phyloP scores from a whole-genome alignment of 2,329 filamentous ascomycete species.

The Aspergillus pseudonomiae region DNA sequence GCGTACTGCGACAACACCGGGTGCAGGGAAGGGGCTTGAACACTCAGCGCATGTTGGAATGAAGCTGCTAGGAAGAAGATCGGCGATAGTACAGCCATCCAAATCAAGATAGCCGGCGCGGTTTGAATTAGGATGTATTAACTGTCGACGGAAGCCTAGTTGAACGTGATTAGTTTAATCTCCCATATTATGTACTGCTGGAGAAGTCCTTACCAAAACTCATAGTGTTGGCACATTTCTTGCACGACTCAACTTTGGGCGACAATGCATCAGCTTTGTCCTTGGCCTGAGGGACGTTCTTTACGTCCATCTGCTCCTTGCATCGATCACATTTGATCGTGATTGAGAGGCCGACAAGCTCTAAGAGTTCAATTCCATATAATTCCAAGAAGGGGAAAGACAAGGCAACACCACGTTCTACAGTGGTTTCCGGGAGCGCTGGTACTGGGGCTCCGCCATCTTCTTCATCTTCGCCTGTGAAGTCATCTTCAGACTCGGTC shows the following conservation, averaged over 20 bases:
- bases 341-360: conserved; percentile 67
- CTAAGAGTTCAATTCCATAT: conserved; percentile 74
- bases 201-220: conserved; percentile 43
- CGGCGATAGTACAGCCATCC: conserved; percentile 71
- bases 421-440: conserved; percentile 41
- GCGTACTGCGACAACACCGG: conserved; percentile 71
- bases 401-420: conserved; percentile 73
- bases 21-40: conserved; percentile 65
- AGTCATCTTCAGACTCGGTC: conserved; percentile 49
- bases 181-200: not conserved
- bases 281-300: conserved; percentile 62
- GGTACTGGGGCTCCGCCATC: conserved; percentile 43
- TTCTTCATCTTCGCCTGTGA: conserved; percentile 48
- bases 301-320: conserved; percentile 72
- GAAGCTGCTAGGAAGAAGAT: conserved; percentile 78
- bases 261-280: conserved; percentile 42
- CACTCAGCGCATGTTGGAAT: conserved; percentile 76
- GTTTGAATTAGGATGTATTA: conserved; percentile 73
- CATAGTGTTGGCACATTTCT: conserved; percentile 57
- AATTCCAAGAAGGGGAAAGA: conserved; percentile 79
- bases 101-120: conserved; percentile 78
- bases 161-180: not conserved
- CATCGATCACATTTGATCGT: conserved; percentile 79
- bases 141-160: conserved; percentile 63
- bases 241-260: conserved; percentile 54